Base-by-base conservation (phyloP, 176 grass and related monocot species). In the Canna indica region DNA sequence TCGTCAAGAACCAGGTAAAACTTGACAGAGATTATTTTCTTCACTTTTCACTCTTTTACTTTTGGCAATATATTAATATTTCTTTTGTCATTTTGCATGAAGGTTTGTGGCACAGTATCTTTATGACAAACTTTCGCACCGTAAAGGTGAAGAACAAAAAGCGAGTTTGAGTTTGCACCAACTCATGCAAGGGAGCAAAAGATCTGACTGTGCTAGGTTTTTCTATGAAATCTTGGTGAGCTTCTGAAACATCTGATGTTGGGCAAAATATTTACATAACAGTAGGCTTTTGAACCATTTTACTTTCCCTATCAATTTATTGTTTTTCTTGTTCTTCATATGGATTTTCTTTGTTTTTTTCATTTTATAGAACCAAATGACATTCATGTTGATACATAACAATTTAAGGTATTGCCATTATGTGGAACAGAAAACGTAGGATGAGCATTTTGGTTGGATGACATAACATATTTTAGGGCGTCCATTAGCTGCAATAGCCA, bases 151-250 rank as follows among this genome's bases (percentile, higher is more conserved):
- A 30, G 33, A 88, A 60, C 68, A 47, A 50, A 71, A 68, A 56
- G 65, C 32, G 45, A 59, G 59, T 53, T 69, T 93, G 32, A 85
- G 82, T 54, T 76, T 93, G 36, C 39, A 31, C 54, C 81, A 82
- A 72, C 75, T 79, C 20, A 69, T 99, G 1, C 71, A 88, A 82
- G 86, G 89, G 17, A 85, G 36, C 73, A 80, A 77, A 77, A 83
- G 80, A 78, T 75, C 76, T 79, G 79, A 67, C 76, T 79, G 84
- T 72, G 89, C 94, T 68, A 86, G 76, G 70, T 93, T 93, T 73
- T 99, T 99, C 48, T 93, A 86, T 54, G 94, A 93, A 85, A 93
- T 78, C 68, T 80, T 99, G 94, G 94, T 93, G 82, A 66, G 58
- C 36, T 73, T 36, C 28, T 42, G 5, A 59, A 70, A 47, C 26